Conservation (phyloP, 108 stramenopile genomes). For the Fistulifera pelliculosa region DNA sequence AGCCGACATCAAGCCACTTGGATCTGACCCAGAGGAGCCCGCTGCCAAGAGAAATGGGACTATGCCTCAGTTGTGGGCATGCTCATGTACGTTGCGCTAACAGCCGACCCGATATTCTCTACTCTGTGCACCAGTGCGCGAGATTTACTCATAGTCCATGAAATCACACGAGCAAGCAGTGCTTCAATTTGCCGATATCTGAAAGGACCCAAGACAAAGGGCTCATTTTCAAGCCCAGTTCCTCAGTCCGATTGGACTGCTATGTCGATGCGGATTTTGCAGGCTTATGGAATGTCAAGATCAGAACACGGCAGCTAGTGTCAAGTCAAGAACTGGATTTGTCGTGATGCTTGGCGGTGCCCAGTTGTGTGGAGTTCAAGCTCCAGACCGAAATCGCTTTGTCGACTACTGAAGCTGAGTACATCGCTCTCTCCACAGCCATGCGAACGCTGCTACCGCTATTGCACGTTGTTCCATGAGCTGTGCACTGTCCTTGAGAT, state of each 20-base stretch:
- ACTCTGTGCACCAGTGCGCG: too few species aligned
- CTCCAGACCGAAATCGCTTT: constrained; percentile 37
- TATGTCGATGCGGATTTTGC: constrained; percentile 36
- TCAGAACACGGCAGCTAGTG: constrained; percentile 12
- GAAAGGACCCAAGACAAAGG: constrained; percentile 14
- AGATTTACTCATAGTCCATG: too few species aligned
- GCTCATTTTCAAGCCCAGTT: constrained; percentile 12
- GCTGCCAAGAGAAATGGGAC: constrained; percentile 13
- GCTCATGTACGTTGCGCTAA: constrained; percentile 20
- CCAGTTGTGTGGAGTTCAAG: constrained; percentile 29
- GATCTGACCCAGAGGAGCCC: too few species aligned
- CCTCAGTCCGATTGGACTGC: constrained; percentile 15
- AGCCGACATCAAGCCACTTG: neutral
- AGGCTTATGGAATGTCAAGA: constrained; percentile 19
- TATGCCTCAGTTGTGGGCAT: constrained; percentile 36
- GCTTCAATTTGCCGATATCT: constrained; percentile 12
- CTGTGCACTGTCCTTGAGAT: too few species aligned
- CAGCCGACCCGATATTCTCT: too few species aligned
- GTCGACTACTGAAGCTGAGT: constrained; percentile 39
- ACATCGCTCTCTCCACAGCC: constrained; percentile 30
- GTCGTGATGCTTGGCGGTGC: constrained; percentile 15
- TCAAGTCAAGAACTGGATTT: constrained; percentile 30
- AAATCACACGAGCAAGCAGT: constrained; percentile 6
- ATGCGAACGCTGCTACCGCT: constrained; percentile 31
- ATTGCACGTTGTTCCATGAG: constrained; percentile 8